These are phyloP conservation scores for Dendrobium nobile DNA, from an alignment of 106 monocot genomes.

Conservation along the genomic window DNA sequence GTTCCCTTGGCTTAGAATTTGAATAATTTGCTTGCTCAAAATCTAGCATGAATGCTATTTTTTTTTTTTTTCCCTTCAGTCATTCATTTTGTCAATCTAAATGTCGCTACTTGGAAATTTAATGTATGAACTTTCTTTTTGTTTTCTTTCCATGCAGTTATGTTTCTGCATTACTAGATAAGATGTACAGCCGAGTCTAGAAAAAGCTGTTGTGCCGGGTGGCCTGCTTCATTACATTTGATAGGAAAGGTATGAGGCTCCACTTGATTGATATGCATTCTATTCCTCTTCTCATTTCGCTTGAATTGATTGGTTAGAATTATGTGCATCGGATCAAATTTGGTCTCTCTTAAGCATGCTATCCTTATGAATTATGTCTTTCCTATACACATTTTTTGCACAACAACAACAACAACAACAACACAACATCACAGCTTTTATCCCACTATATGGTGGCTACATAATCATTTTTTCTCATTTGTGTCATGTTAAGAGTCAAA, in stretches of 20 bases:
- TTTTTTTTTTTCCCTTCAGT: background rate
- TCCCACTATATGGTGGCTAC: too few relatives aligned
- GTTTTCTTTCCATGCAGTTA: constrained; percentile 38
- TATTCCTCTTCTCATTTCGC: background rate
- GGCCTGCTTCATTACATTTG: constrained; percentile 95
- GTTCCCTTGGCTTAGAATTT: background rate
- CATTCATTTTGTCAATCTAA: background rate
- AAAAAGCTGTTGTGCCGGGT: constrained; percentile 72
- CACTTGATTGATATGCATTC: background rate
- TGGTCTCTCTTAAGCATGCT: background rate
- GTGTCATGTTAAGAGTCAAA: too few relatives aligned
- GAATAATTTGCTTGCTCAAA: background rate
- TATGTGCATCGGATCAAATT: constrained; percentile 1
- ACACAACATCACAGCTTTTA: too few relatives aligned
- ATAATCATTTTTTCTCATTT: too few relatives aligned
- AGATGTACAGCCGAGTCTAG: constrained; percentile 55
- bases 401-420: too few relatives aligned
- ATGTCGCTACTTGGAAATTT: background rate
- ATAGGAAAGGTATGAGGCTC: constrained; percentile 67
- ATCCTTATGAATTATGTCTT: background rate
- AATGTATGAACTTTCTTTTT: background rate
- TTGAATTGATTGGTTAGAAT: background rate
- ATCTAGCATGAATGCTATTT: background rate
- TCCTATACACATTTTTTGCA: background rate
- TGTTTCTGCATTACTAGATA: constrained; percentile 78